Percentiles rank a stretch among this genome's conserved stretches.
Conservation (phyloP, 179 eudicot species). For the Vitellaria paradoxa region DNA sequence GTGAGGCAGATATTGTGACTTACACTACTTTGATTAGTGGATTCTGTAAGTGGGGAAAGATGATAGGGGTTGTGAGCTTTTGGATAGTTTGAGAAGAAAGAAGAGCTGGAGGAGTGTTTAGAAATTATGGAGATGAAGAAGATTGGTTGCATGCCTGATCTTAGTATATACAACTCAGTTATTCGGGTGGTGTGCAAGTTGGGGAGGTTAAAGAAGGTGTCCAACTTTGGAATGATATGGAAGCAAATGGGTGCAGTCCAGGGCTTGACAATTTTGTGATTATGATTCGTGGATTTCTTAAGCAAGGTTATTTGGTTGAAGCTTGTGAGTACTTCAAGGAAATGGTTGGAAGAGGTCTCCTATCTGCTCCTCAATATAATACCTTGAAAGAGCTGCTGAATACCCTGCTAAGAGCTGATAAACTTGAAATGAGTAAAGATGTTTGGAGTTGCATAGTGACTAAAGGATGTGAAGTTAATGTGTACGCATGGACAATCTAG, state of each 20-base stretch:
- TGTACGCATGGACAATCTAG: constrained; percentile 94
- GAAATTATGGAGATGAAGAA: constrained; percentile 75
- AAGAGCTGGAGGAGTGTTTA: constrained; percentile 73
- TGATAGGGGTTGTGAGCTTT: constrained; percentile 61
- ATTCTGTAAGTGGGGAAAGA: constrained; percentile 75
- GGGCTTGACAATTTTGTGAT: constrained; percentile 66
- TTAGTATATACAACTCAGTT: constrained; percentile 61
- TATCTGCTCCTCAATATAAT: constrained; percentile 84
- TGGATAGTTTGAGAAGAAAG: constrained; percentile 84
- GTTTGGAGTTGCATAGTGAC: constrained; percentile 69
- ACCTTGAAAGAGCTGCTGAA: constrained; percentile 69
- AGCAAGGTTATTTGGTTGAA: constrained; percentile 61
- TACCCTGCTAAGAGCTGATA: constrained; percentile 71
- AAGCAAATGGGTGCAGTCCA: constrained; percentile 59
- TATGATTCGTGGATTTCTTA: constrained; percentile 65
- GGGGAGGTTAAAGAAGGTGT: constrained; percentile 80
- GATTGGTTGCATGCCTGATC: constrained; percentile 57
- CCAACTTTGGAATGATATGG: constrained; percentile 69
- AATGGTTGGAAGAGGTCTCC: constrained; percentile 79
- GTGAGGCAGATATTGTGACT: constrained; percentile 78
- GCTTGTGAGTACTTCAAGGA: constrained; percentile 85
- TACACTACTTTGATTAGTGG: constrained; percentile 81
- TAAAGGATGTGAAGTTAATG: constrained; percentile 85
- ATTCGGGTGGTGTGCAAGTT: constrained; percentile 69
- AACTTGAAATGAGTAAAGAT: constrained; percentile 77